Percentiles rank a stretch among this genome's conserved stretches.
Evolutionary conservation across 139 green algal species (phyloP).

Genomic region (Mychonastes homosphaera): DNA sequence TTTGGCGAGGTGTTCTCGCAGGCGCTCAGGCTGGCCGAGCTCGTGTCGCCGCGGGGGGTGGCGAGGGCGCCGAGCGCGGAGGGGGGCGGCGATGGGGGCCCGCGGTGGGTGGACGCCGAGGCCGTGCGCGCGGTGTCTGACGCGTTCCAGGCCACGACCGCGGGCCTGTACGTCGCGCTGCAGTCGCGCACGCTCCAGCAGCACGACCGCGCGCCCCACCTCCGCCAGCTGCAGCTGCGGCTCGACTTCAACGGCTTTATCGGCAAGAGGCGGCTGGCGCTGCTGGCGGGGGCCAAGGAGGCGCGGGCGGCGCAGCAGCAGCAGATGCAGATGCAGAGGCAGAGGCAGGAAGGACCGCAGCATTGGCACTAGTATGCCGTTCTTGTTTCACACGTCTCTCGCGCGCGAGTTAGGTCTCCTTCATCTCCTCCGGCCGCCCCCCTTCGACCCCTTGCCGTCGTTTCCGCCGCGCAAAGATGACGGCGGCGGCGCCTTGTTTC

Average conservation of each 20-base stretch:
- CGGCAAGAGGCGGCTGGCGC: neutral
- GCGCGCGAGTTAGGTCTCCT: too few species aligned
- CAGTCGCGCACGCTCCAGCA: conserved; percentile 11
- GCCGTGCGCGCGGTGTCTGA: neutral
- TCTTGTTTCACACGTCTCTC: too few species aligned
- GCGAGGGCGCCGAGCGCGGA: neutral
- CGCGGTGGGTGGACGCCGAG: neutral
- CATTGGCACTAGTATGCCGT: too few species aligned
- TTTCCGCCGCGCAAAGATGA: too few species aligned
- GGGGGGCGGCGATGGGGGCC: neutral
- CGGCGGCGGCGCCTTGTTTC: too few species aligned
- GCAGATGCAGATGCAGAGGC: neutral
- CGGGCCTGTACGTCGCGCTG: neutral
- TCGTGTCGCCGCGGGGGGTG: conserved; percentile 23
- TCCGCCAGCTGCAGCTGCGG: conserved; percentile 67
- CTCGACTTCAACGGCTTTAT: conserved; percentile 70
- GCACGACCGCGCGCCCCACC: conserved; percentile 39
- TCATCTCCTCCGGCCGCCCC: too few species aligned
- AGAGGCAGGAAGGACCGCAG: neutral
- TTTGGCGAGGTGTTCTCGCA: conserved; percentile 55
- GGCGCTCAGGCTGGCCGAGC: conserved; percentile 25
- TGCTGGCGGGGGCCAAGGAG: neutral
- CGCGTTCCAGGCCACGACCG: neutral
- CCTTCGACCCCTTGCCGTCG: too few species aligned
- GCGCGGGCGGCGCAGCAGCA: neutral